A percentile compares a stretch with the other conserved stretches of the same genome.
phyloP scores from a whole-genome alignment of 2,329 filamentous ascomycete genomes.

The Microthyrium microscopicum region DNA sequence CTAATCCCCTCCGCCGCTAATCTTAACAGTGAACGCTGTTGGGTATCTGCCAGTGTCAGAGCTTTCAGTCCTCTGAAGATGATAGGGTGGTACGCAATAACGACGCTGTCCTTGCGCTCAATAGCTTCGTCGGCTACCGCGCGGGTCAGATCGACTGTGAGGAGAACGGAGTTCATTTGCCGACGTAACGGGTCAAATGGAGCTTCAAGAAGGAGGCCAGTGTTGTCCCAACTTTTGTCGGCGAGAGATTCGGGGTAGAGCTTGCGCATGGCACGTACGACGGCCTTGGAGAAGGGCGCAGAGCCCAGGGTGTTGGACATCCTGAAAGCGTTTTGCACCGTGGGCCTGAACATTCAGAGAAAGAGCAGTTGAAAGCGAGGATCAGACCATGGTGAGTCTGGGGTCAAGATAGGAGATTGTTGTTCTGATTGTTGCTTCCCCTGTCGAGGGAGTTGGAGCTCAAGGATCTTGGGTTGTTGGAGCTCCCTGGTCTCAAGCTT shows the following conservation, averaged over 20 bases:
- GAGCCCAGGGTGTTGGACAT: slow-evolving; percentile 25
- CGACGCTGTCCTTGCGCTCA: slow-evolving; percentile 52
- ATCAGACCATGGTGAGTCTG: slow-evolving; percentile 20
- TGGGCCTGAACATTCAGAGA: slow-evolving; percentile 4
- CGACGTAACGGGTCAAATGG: slow-evolving; percentile 40
- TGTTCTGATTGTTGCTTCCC: no score
- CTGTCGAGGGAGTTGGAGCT: no score
- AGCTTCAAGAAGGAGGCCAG: slow-evolving; percentile 61
- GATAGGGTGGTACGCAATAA: slow-evolving; percentile 90
- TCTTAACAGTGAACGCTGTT: slow-evolving; percentile 70
- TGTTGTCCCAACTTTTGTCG: slow-evolving; percentile 88
- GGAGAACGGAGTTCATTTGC: slow-evolving; percentile 51
- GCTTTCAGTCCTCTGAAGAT: slow-evolving; percentile 90
- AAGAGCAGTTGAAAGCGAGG: no score
- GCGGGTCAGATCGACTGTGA: slow-evolving; percentile 82
- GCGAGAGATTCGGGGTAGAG: slow-evolving; percentile 81
- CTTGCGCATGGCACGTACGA: slow-evolving; percentile 63
- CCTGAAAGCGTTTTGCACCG: slow-evolving; percentile 15
- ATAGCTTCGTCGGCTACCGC: slow-evolving; percentile 86
- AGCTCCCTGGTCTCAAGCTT: no score
- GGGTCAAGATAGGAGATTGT: no score
- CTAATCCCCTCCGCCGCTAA: slow-evolving; percentile 77
- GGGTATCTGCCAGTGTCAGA: slow-evolving; percentile 66
- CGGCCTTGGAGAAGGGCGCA: slow-evolving; percentile 48
- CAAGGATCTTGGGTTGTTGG: no score